Evolutionary conservation across 768 basidiomycete species (phyloP), one percentile per base, ranked within the genome.

Genomic region (Agaricus subrufescens): DNA sequence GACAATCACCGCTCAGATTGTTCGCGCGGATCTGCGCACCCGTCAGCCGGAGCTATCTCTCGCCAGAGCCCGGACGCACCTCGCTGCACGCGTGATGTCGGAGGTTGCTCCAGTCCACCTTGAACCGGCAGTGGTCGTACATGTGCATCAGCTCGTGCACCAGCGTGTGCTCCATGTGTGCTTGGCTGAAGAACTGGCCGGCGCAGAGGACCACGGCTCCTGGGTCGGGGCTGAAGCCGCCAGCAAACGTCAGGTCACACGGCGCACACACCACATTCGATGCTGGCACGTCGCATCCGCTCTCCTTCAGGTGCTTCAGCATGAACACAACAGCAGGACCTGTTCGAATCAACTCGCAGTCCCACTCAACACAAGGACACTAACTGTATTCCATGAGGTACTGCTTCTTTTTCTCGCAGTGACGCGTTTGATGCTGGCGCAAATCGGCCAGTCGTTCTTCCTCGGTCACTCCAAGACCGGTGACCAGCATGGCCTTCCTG

Each of bases 21-120:
- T 94, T 96, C 0, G 97, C 95, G 44, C 97, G 86, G 67, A 99
- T 97, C 96, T 98, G 66, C 9, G 23, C 30, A 27, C 30, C 46
- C 27, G 11, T 26, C 15, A 30, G 34, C 42, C 10, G 15, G 31
- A 25, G 26, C 27, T 45, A 25, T 26, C 14, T 39, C 49, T 40
- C 54, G 10, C 11, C 14, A 31, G 48, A 37, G 25, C 50, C 27
- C 27, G 37, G 19, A 73, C 85, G 64, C 61, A 96, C 96, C 83
- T 98, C 96, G 65, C 90, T 94, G 69, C 97, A 99, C 2, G 96
- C 97, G 67, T 97, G 94, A 74, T 97, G 94, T 56, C 93, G 75
- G 54, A 98, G 67, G 70, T 98, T 89, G 46, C 69, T 71, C 94
- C 92, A 97, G 68, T 97, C 85, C 1, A 97, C 89, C 59, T 93